Evolutionary conservation across 768 basidiomycete genomes (phyloP).

Genomic region (Nidularia pulvinata): DNA sequence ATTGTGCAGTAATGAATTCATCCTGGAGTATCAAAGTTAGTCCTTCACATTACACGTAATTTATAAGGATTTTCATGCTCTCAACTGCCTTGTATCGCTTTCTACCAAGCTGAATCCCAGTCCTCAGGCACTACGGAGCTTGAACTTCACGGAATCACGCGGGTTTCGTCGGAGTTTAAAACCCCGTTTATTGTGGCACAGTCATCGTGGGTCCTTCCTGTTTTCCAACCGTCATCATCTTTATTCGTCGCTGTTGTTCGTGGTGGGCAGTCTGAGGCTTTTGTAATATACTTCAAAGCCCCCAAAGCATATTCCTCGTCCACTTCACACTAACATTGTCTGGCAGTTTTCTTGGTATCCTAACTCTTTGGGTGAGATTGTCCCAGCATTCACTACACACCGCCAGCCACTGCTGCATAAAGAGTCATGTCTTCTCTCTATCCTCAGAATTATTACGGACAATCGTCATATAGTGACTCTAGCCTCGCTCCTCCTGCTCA

Average conservation of each 20-base stretch:
- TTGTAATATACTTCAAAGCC: slow-evolving; percentile 36
- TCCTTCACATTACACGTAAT: too few relatives aligned
- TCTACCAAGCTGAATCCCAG: too few relatives aligned
- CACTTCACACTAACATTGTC: slow-evolving; percentile 14
- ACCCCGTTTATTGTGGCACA: not conserved
- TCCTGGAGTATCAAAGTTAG: too few relatives aligned
- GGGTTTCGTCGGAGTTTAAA: not conserved
- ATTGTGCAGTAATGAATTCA: too few relatives aligned
- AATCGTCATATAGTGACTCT: slow-evolving; percentile 46
- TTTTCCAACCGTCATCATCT: slow-evolving; percentile 35
- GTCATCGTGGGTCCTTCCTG: slow-evolving; percentile 9
- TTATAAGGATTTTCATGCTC: too few relatives aligned
- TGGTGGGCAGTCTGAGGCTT: slow-evolving; percentile 50
- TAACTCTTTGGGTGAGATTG: slow-evolving; percentile 7
- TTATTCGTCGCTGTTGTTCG: slow-evolving; percentile 29
- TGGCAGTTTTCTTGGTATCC: slow-evolving; percentile 12
- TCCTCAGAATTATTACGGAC: slow-evolving; percentile 62
- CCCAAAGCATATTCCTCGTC: slow-evolving; percentile 13
- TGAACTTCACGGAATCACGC: too few relatives aligned
- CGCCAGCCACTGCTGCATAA: not conserved
- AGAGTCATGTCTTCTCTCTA: slow-evolving; percentile 54
- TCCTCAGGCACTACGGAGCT: too few relatives aligned
- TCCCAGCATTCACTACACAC: slow-evolving; percentile 16
- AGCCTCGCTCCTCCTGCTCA: slow-evolving; percentile 33
- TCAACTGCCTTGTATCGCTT: too few relatives aligned